Evolutionary conservation across 2,329 filamentous ascomycete species (phyloP).

Genomic region (Hypoxylon sp.): DNA sequence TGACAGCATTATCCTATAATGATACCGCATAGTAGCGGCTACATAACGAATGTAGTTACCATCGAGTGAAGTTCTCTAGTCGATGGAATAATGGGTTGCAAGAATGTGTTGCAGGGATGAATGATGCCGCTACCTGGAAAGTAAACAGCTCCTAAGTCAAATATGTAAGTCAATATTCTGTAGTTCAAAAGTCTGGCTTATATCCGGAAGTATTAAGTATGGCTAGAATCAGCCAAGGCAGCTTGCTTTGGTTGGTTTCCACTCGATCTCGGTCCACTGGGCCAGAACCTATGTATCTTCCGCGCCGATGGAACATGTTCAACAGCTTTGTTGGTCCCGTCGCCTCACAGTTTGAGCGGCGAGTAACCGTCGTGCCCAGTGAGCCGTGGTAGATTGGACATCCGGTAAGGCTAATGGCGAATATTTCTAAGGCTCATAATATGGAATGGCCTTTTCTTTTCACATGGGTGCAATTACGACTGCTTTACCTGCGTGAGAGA

Average conservation of each 20-base stretch:
- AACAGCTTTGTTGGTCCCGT: conserved; percentile 44
- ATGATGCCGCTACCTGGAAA: conserved; percentile 35
- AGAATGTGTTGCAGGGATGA: conserved; percentile 35
- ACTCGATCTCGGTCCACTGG: conserved; percentile 40
- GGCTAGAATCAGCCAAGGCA: conserved; percentile 37
- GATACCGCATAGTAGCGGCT: conserved; percentile 2
- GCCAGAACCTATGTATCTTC: conserved; percentile 28
- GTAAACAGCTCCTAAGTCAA: conserved; percentile 42
- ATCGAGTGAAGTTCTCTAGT: conserved; percentile 27
- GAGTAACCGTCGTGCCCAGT: conserved; percentile 24
- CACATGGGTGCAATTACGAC: conserved; percentile 71
- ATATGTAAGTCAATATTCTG: conserved; percentile 38
- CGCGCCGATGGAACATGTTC: conserved; percentile 32
- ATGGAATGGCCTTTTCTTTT: conserved; percentile 26
- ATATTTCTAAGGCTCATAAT: conserved; percentile 16
- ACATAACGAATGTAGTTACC: conserved; percentile 38
- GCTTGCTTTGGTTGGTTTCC: conserved; percentile 38
- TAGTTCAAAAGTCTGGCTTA: conserved; percentile 17
- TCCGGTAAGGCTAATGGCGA: conserved; percentile 11
- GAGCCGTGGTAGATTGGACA: conserved; percentile 19
- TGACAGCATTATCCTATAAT: conserved; percentile 10
- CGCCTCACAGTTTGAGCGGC: conserved; percentile 28
- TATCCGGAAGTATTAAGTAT: conserved; percentile 15
- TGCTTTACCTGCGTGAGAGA: conserved; percentile 73
- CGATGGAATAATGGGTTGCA: conserved; percentile 33